Evolutionary conservation across 2,329 filamentous ascomycete genomes (phyloP).

Genomic region (Alternaria triticimaculans): DNA sequence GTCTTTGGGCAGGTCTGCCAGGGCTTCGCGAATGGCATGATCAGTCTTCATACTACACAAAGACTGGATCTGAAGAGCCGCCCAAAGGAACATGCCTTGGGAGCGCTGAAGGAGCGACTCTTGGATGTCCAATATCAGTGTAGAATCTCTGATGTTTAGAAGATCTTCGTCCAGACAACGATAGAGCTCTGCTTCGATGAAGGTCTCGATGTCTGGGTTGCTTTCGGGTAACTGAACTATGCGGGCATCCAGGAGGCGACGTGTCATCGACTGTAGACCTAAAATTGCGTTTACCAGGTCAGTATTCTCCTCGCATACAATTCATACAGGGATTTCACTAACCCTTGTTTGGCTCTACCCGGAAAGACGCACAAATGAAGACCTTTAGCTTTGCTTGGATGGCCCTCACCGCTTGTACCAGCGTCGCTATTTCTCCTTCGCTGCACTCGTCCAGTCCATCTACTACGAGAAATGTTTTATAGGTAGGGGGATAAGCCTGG

Average conservation of each 20-base stretch:
- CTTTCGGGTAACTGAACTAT: constrained; percentile 29
- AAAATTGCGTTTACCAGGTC: no score
- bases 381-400: constrained; percentile 31
- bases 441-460: constrained; percentile 48
- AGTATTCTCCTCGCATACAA: no score
- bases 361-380: constrained; percentile 31
- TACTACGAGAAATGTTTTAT: constrained; percentile 41
- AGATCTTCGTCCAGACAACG: constrained; percentile 19
- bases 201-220: constrained; percentile 28
- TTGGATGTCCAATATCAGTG: constrained; percentile 34
- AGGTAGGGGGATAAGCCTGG: constrained; percentile 13
- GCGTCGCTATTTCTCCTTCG: constrained; percentile 10
- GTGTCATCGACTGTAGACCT: neutral
- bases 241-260: neutral
- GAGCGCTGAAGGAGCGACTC: constrained; percentile 27
- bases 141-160: constrained; percentile 32
- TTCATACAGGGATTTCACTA: no score
- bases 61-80: constrained; percentile 27
- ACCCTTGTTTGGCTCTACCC: constrained; percentile 23
- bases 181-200: constrained; percentile 35
- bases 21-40: constrained; percentile 39
- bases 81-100: constrained; percentile 39
- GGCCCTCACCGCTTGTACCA: constrained; percentile 22
- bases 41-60: constrained; percentile 48
- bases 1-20: constrained; percentile 23